These are phyloP conservation scores for Scleroderma citrinum DNA, from an alignment of 768 basidiomycete genomes.

Conservation along the genomic window DNA sequence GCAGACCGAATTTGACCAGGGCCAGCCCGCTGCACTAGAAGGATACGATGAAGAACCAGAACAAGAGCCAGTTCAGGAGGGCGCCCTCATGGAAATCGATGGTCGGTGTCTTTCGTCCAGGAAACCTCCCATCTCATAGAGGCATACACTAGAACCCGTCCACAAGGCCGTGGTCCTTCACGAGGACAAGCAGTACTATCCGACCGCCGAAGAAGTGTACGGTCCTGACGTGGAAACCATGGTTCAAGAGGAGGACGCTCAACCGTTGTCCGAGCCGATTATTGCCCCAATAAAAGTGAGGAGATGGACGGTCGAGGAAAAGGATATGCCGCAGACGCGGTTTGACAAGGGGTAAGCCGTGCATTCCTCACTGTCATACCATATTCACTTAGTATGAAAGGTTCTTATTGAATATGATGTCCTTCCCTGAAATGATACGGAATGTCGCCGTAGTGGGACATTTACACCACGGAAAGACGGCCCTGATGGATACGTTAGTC, in stretches of 20 bases:
- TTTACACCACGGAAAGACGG: conserved; percentile 96
- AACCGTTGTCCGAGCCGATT: conserved; percentile 92
- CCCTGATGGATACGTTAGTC: conserved; percentile 94
- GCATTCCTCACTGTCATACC: conserved; percentile 1
- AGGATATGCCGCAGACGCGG: conserved; percentile 93
- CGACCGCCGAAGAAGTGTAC: conserved; percentile 86
- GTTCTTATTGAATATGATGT: conserved; percentile 87
- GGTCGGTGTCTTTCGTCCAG: conserved; percentile 38
- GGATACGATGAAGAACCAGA: conserved; percentile 75
- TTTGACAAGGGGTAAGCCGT: conserved; percentile 86
- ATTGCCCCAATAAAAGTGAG: conserved; percentile 92
- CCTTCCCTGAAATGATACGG: conserved; percentile 89
- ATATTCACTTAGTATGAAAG: conserved; percentile 35
- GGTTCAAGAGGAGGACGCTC: conserved; percentile 97
- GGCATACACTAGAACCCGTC: conserved; percentile 50
- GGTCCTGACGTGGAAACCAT: conserved; percentile 92
- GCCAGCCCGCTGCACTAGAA: conserved; percentile 58
- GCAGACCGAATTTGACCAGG: conserved; percentile 43
- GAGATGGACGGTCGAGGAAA: conserved; percentile 93
- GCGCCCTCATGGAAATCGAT: conserved; percentile 81
- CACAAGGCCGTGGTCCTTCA: conserved; percentile 86
- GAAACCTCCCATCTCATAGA: conserved; percentile 1
- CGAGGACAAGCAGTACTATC: conserved; percentile 98
- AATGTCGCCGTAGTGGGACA: conserved; percentile 97
- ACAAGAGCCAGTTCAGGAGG: conserved; percentile 46